Evolutionary conservation across 495 filamentous ascomycete species (phyloP).

Genomic region (Aspergillus nanangensis): DNA sequence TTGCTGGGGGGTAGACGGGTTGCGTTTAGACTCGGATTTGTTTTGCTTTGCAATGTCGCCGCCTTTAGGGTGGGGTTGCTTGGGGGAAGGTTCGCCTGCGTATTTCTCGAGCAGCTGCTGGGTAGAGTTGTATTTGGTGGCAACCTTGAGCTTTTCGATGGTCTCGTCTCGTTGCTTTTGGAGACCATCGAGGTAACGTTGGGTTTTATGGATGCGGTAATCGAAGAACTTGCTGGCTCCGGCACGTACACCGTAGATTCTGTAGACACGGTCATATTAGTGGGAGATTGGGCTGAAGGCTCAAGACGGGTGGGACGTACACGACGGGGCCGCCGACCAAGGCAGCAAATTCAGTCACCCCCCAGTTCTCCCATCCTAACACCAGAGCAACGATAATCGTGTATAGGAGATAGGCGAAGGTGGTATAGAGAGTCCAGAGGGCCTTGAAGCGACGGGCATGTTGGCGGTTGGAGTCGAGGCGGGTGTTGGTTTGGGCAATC

Average conservation of each 20-base stretch:
- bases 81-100: constrained; percentile 57
- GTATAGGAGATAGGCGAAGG: constrained; percentile 84
- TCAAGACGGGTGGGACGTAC: constrained; percentile 37
- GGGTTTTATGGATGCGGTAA: constrained; percentile 67
- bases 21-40: constrained; percentile 2
- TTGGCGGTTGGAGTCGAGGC: constrained; percentile 66
- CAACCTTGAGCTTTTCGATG: constrained; percentile 89
- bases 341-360: constrained; percentile 67
- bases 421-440: constrained; percentile 83
- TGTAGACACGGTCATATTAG: constrained; percentile 18
- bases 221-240: constrained; percentile 66
- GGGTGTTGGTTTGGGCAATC: constrained; percentile 66
- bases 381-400: constrained; percentile 75
- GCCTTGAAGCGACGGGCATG: constrained; percentile 74
- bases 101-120: constrained; percentile 93
- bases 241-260: constrained; percentile 64
- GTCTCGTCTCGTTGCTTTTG: constrained; percentile 75
- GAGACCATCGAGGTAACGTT: constrained; percentile 64
- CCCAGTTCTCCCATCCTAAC: constrained; percentile 79
- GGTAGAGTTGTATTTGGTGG: constrained; percentile 93
- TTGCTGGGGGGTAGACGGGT: constrained; percentile 14
- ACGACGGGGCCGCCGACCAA: constrained; percentile 74
- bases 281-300: not conserved
- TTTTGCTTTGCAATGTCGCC: constrained; percentile 16
- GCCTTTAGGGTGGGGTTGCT: constrained; percentile 39